A percentile compares a stretch with the other conserved stretches of the same genome.
Evolutionary conservation across 78 protist genomes (phyloP).

Genomic region (Monosiga brevicollis): DNA sequence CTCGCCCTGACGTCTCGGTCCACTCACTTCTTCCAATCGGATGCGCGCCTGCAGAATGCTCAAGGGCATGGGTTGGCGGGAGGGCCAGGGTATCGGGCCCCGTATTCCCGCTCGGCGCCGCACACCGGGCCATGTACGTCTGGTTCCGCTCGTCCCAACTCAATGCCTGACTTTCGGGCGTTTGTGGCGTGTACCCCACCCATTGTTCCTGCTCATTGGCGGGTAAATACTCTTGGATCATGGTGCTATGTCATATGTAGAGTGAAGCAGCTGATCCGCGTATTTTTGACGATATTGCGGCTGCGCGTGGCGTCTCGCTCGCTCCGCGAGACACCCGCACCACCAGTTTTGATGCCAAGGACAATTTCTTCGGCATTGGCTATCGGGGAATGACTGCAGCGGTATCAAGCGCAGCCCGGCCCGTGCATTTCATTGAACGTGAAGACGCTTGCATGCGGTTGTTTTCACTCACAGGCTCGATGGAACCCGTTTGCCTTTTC

Average conservation of each 20-base stretch:
- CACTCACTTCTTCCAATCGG: no score
- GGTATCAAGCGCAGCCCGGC: no score
- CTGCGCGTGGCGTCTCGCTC: background rate
- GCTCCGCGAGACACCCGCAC: background rate
- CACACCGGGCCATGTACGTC: background rate
- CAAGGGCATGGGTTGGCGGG: constrained; percentile 45
- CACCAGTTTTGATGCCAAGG: background rate
- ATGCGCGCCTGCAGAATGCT: constrained; percentile 13
- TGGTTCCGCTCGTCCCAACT: background rate
- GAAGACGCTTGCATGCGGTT: background rate
- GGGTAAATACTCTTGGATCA: background rate
- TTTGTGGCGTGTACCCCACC: no score
- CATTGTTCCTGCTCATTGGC: background rate
- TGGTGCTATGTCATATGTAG: background rate
- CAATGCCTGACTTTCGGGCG: background rate
- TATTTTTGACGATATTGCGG: background rate
- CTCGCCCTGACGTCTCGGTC: background rate
- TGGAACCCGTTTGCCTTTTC: background rate
- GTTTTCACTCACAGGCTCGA: background rate
- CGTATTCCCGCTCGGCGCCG: background rate
- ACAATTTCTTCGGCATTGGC: constrained; percentile 11
- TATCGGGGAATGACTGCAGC: background rate
- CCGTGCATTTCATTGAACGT: background rate
- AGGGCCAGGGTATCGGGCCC: constrained; percentile 46
- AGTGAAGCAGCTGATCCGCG: background rate